These are phyloP conservation scores for Vitis riparia DNA, from an alignment of 164 flowering plant genomes.

Conservation along the genomic window DNA sequence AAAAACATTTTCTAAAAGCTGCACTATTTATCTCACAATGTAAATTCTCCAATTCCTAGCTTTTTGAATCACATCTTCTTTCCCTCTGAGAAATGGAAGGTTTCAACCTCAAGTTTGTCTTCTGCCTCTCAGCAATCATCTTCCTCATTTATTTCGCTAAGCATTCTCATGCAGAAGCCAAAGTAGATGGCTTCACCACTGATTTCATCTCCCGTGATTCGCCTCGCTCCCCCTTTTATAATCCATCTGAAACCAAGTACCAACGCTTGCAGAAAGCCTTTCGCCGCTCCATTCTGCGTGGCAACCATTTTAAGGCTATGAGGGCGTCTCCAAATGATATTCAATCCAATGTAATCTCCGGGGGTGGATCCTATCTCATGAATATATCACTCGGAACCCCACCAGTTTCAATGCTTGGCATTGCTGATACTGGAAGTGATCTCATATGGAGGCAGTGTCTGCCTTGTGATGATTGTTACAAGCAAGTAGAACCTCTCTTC, in stretches of 20 bases:
- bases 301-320: neutral
- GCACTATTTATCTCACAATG: too few relatives aligned
- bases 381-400: conserved; percentile 30
- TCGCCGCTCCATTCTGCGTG: conserved; percentile 28
- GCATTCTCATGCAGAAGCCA: conserved; percentile 4
- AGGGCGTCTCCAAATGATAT: neutral
- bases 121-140: too few relatives aligned
- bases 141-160: too few relatives aligned
- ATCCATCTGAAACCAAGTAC: conserved; percentile 10
- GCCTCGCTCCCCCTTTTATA: conserved; percentile 34
- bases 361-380: conserved; percentile 19
- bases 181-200: conserved; percentile 25
- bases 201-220: conserved; percentile 45
- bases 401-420: conserved; percentile 15
- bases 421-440: conserved; percentile 51
- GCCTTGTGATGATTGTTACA: conserved; percentile 32
- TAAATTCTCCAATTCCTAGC: too few relatives aligned
- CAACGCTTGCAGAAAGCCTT: neutral
- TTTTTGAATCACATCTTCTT: too few relatives aligned
- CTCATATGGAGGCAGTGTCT: conserved; percentile 44
- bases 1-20: too few relatives aligned
- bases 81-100: too few relatives aligned
- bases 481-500: conserved; percentile 32
- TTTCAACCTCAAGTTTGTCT: too few relatives aligned
- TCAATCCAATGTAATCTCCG: neutral